These are phyloP conservation scores for Capsicum chinense DNA, from an alignment of 257 asterid genomes.

Conservation along the genomic window DNA sequence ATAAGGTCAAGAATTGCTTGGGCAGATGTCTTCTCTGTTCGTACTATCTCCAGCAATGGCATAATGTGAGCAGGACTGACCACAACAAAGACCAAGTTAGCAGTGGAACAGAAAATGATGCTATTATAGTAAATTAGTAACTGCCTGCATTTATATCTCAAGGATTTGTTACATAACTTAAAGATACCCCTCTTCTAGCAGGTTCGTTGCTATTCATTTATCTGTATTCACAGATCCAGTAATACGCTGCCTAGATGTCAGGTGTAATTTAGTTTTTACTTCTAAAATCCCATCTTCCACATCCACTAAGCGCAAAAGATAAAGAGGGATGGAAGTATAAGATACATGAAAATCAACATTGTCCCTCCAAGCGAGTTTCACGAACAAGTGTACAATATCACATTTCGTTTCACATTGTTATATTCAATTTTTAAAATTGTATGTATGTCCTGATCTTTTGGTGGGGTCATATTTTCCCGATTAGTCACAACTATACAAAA, in stretches of 20 bases:
- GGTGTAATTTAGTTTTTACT: not conserved
- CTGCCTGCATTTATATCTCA: not conserved
- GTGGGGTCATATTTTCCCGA: not conserved
- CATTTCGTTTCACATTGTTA: not conserved
- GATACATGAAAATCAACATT: not conserved
- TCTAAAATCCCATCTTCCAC: not conserved
- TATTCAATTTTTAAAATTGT: conserved; percentile 4
- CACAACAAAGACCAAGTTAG: conserved; percentile 41
- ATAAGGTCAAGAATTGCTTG: conserved; percentile 93
- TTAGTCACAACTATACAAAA: conserved; percentile 14
- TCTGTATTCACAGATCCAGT: not conserved
- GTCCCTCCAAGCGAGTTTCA: conserved; percentile 18
- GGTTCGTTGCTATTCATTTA: conserved; percentile 11
- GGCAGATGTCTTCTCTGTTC: conserved; percentile 88
- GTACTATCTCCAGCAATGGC: conserved; percentile 94
- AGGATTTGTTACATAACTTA: conserved; percentile 2
- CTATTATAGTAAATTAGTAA: not conserved
- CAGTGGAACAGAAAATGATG: conserved; percentile 13
- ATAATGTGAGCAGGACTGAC: conserved; percentile 97
- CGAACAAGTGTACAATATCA: not conserved
- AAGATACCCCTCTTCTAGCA: conserved; percentile 2
- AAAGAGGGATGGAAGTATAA: conserved; percentile 18
- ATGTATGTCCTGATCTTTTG: not conserved
- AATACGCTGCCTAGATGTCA: not conserved
- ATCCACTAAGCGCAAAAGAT: not conserved